phyloP scores from a whole-genome alignment of 495 filamentous ascomycete species.

The Tuber brumale region DNA sequence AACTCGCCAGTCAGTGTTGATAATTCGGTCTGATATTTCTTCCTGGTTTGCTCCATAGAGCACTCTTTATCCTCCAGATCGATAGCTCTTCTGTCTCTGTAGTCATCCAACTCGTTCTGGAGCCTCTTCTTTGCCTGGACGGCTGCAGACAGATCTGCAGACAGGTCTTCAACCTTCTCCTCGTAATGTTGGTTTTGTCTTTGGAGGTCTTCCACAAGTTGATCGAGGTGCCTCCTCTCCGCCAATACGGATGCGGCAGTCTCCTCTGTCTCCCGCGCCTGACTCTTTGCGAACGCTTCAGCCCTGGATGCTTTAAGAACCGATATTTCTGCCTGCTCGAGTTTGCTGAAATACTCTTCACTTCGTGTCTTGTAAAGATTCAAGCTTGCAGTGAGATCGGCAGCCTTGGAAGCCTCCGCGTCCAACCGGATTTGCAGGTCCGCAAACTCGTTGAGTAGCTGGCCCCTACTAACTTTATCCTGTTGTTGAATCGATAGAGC shows the following conservation, averaged over 20 bases:
- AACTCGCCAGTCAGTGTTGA: constrained; percentile 81
- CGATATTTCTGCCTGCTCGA: constrained; percentile 93
- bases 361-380: constrained; percentile 86
- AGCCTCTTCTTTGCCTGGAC: constrained; percentile 88
- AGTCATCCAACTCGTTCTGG: constrained; percentile 97
- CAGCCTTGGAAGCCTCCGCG: constrained; percentile 74
- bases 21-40: constrained; percentile 95
- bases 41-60: constrained; percentile 91
- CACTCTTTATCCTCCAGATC: constrained; percentile 96
- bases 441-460: constrained; percentile 85
- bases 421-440: constrained; percentile 93
- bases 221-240: constrained; percentile 85
- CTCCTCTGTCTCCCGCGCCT: constrained; percentile 84
- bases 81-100: constrained; percentile 86
- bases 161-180: constrained; percentile 85
- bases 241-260: constrained; percentile 83
- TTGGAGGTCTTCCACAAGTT: constrained; percentile 81
- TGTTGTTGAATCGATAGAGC: constrained; percentile 69
- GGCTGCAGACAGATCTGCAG: constrained; percentile 78
- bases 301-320: constrained; percentile 87
- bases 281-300: constrained; percentile 86
- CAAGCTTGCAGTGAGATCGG: constrained; percentile 75
- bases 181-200: constrained; percentile 81
- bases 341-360: constrained; percentile 95
- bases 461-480: constrained; percentile 71